Base-by-base conservation (phyloP, 2,329 filamentous ascomycete genomes). In the Aspergillus unguis region DNA sequence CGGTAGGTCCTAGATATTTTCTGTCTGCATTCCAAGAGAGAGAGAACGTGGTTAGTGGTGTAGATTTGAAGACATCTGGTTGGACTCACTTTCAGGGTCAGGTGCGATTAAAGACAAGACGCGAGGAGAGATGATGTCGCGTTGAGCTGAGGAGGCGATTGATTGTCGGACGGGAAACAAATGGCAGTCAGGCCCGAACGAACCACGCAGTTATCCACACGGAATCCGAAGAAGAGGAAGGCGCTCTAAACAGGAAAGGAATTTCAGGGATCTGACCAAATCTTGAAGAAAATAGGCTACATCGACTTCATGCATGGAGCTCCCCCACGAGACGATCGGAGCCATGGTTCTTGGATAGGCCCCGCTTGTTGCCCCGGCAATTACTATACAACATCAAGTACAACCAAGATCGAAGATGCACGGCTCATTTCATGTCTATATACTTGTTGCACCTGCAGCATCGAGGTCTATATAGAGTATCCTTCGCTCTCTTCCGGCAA, bases 401-500 rank as follows among this genome's bases (percentile, higher is more conserved):
- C 23, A 48, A 32, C 33, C 29, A 37, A 26, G 6, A n/a, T 37
- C 17, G 31, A 41, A 17, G 5, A 6, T 36, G 29, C 31, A 29
- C 37, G 31, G 29, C 35, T 35, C 3, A 43, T 11, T 36, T 10
- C 40, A 27, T 32, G 9, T 6, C 11, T 43, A 48, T 41, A 46
- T 46, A 45, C 41, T 45, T 46, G 28, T 7, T 50, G 40, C 35
- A 10, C 37, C 37, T n/a, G 26, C 26, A 32, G 25, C n/a, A 36
- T 42, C 25, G 25, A 41, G 35, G 23, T 51, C 35, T 65, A 75
- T 56, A 75, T 75, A 41, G 67, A 59, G 53, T 72, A 70, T 31
- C 71, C 72, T 54, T 73, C 63, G 31, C 67, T 65, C 51, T 75
- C 72, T 56, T 75, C 72, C 1, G 66, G 64, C 25, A 68, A 49